Evolutionary conservation across 202 grass and related monocot species (phyloP).

Genomic region (Digitaria exilis): DNA sequence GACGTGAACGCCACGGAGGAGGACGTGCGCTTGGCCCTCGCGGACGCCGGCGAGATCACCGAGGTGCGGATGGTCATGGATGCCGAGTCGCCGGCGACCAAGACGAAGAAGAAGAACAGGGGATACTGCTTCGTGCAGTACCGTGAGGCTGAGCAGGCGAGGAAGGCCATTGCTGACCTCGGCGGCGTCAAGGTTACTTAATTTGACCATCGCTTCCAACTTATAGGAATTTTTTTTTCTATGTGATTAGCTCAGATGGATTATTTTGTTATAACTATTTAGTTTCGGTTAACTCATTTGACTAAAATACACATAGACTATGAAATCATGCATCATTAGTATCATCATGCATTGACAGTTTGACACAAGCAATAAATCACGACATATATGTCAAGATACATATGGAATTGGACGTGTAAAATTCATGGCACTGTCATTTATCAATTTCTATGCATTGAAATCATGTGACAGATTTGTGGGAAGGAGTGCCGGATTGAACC

Average conservation of each 20-base stretch:
- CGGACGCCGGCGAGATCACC: slow-evolving; percentile 53
- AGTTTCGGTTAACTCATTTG: too few species aligned
- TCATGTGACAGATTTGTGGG: not conserved
- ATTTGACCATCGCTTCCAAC: not conserved
- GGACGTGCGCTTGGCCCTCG: slow-evolving; percentile 54
- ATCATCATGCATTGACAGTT: too few species aligned
- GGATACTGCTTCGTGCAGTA: slow-evolving; percentile 67
- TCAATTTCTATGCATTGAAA: not conserved
- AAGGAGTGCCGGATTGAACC: not conserved
- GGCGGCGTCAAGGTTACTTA: slow-evolving; percentile 56
- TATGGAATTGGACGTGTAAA: not conserved
- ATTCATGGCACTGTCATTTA: too few species aligned
- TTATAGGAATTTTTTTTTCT: not conserved
- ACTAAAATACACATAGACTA: too few species aligned
- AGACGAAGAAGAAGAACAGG: too few species aligned
- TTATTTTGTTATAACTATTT: not conserved
- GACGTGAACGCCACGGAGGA: slow-evolving; percentile 50
- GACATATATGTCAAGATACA: too few species aligned
- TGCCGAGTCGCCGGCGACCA: not conserved
- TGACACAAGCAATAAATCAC: too few species aligned
- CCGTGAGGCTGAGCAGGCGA: slow-evolving; percentile 53
- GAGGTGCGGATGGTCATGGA: slow-evolving; percentile 60
- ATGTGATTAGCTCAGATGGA: not conserved
- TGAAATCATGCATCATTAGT: too few species aligned
- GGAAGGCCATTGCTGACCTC: slow-evolving; percentile 55